phyloP scores from a whole-genome alignment of 2,329 filamentous ascomycete species.

The Colletotrichum sp. region DNA sequence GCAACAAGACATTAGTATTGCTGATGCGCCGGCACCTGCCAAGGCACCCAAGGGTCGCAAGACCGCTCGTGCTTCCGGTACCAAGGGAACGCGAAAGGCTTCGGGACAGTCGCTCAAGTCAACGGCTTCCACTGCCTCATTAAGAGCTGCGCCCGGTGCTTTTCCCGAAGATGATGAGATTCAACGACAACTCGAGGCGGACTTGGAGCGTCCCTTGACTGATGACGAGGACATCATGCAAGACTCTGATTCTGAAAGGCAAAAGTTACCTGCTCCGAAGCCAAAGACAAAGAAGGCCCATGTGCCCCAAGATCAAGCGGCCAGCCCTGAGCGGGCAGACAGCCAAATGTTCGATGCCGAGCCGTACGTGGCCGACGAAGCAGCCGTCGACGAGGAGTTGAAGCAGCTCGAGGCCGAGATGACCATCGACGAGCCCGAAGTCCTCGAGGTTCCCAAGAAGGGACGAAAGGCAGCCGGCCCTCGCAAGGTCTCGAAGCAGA shows the following conservation, averaged over 20 bases:
- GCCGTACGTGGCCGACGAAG: slow-evolving; percentile 50
- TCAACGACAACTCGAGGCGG: slow-evolving; percentile 68
- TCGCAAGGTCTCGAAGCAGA: slow-evolving; percentile 58
- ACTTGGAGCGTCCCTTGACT: slow-evolving; percentile 61
- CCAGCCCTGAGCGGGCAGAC: slow-evolving; percentile 32
- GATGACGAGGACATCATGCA: slow-evolving; percentile 56
- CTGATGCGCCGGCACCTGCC: slow-evolving; percentile 34
- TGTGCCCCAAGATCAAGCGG: slow-evolving; percentile 28
- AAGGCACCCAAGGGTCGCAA: slow-evolving; percentile 40
- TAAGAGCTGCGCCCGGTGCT: slow-evolving; percentile 40
- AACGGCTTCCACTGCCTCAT: slow-evolving; percentile 44
- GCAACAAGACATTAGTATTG: slow-evolving; percentile 44
- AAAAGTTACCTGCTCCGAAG: slow-evolving; percentile 35
- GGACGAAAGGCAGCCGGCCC: slow-evolving; percentile 54
- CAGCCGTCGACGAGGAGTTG: slow-evolving; percentile 56
- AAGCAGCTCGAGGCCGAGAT: slow-evolving; percentile 55
- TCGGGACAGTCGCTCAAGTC: slow-evolving; percentile 45
- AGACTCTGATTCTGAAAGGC: slow-evolving; percentile 51
- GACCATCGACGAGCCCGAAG: slow-evolving; percentile 35
- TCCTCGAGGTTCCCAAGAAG: slow-evolving; percentile 57
- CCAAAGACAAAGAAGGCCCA: slow-evolving; percentile 32
- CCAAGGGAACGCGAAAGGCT: slow-evolving; percentile 35
- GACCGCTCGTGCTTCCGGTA: slow-evolving; percentile 50
- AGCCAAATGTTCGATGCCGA: slow-evolving; percentile 60
- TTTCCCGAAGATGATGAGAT: slow-evolving; percentile 66